A percentile compares a stretch with the other conserved stretches of the same genome.
Conservation (phyloP, 164 flowering plant species). For the Platanus orientalis region DNA sequence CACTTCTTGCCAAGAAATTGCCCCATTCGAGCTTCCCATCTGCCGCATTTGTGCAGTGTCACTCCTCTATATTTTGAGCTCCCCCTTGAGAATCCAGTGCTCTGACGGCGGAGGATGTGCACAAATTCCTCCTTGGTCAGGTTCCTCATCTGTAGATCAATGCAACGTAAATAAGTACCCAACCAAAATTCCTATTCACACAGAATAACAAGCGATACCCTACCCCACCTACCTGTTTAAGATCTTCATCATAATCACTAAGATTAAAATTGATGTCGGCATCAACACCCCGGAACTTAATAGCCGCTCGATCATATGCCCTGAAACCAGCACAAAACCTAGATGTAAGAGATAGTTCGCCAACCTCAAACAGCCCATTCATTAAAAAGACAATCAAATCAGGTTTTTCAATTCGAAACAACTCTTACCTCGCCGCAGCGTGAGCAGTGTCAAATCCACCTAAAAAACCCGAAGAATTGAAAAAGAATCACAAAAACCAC, state of each 20-base stretch:
- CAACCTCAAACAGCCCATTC: not conserved
- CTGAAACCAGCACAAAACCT: constrained; percentile 32
- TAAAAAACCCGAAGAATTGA: constrained; percentile 17
- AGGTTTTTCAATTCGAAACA: not conserved
- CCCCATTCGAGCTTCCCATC: constrained; percentile 94
- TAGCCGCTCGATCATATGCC: constrained; percentile 94
- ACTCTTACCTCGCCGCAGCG: constrained; percentile 70
- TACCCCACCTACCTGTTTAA: constrained; percentile 55
- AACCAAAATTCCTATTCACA: not conserved
- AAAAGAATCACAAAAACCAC: constrained; percentile 3
- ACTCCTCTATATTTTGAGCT: constrained; percentile 80
- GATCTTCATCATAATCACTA: constrained; percentile 73
- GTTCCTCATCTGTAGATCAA: constrained; percentile 52
- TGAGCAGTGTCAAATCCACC: constrained; percentile 91
- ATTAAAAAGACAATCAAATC: no score
- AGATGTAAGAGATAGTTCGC: not conserved
- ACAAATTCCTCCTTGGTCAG: constrained; percentile 86
- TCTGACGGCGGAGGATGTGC: constrained; percentile 79
- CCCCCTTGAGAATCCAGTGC: constrained; percentile 79
- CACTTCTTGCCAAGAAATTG: constrained; percentile 88
- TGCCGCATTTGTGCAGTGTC: constrained; percentile 75
- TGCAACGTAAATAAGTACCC: not conserved
- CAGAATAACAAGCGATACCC: not conserved
- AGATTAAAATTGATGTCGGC: constrained; percentile 84
- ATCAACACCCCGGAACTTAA: constrained; percentile 84